Evolutionary conservation across 176 grass and related monocot species (phyloP).

Genomic region (Miscanthus lutarioriparius): DNA sequence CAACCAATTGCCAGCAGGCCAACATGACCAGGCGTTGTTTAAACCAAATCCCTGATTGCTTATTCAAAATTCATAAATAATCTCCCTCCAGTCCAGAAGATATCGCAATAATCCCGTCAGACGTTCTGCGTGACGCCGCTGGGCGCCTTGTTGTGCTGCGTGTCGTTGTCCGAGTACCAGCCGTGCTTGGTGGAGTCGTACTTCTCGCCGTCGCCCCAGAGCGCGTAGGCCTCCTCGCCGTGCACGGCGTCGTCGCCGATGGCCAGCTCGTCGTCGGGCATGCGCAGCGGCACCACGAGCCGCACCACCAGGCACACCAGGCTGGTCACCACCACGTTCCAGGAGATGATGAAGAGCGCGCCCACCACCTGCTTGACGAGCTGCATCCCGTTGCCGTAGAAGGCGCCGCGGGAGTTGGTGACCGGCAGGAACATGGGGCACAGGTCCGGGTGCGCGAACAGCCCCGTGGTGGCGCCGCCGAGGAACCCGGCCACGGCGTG

Average conservation of each 20-base stretch:
- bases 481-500: slow-evolving; percentile 91
- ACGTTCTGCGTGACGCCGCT: slow-evolving; percentile 78
- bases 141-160: slow-evolving; percentile 47
- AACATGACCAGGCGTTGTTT: not conserved
- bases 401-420: slow-evolving; percentile 62
- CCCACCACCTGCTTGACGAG: slow-evolving; percentile 68
- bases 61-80: not conserved
- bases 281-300: slow-evolving; percentile 60
- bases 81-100: not conserved
- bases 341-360: slow-evolving; percentile 70
- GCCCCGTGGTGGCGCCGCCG: slow-evolving; percentile 70
- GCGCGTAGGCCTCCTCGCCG: slow-evolving; percentile 89
- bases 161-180: slow-evolving; percentile 58
- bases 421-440: slow-evolving; percentile 73
- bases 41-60: not conserved
- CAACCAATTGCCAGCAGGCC: not conserved
- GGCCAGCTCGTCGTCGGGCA: slow-evolving; percentile 83
- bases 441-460: slow-evolving; percentile 82
- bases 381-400: slow-evolving; percentile 81
- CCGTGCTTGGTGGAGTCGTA: slow-evolving; percentile 79
- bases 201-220: slow-evolving; percentile 98
- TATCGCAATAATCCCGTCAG: not conserved
- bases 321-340: slow-evolving; percentile 77
- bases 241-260: slow-evolving; percentile 96
- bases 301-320: slow-evolving; percentile 65